Evolutionary conservation across 805 yeast genomes (phyloP).

Genomic region (Schwanniomyces vanrijiae): DNA sequence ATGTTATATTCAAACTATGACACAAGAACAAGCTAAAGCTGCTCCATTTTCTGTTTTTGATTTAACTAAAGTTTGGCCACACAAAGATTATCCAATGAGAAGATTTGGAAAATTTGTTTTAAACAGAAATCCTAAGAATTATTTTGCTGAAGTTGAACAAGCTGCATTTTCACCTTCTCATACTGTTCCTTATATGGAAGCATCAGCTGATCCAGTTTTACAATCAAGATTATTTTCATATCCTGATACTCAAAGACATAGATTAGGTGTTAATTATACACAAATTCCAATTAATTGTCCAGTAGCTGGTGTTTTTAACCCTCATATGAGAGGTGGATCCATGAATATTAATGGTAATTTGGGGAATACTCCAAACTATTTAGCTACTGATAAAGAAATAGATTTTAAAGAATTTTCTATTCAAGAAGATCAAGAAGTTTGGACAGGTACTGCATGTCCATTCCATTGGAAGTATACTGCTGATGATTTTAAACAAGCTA

Average conservation of each 20-base stretch:
- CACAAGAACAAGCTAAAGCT: conserved; percentile 54
- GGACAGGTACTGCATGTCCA: conserved; percentile 81
- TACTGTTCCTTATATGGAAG: conserved; percentile 80
- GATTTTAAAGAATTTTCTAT: conserved; percentile 45
- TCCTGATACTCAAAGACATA: conserved; percentile 83
- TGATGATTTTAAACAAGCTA: conserved; percentile 79
- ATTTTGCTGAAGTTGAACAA: conserved; percentile 62
- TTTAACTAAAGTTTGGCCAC: conserved; percentile 61
- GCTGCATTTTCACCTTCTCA: conserved; percentile 85
- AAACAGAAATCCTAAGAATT: conserved; percentile 57
- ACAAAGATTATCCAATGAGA: conserved; percentile 53
- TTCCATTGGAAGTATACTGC: conserved; percentile 81
- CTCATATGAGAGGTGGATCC: no score
- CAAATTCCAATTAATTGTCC: conserved; percentile 70
- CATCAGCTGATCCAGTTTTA: conserved; percentile 81
- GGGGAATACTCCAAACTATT: conserved; percentile 76
- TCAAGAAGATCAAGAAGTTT: conserved; percentile 72
- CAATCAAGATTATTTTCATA: conserved; percentile 81
- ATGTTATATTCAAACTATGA: conserved; percentile 58
- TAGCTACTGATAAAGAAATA: conserved; percentile 54
- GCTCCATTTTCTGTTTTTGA: conserved; percentile 50
- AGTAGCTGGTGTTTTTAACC: no score
- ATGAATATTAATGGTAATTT: conserved; percentile 63
- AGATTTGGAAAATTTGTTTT: conserved; percentile 54
- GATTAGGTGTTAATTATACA: conserved; percentile 68